These are phyloP conservation scores for Penicillium sp. DNA, from an alignment of 2,329 filamentous ascomycete genomes.

Conservation along the genomic window DNA sequence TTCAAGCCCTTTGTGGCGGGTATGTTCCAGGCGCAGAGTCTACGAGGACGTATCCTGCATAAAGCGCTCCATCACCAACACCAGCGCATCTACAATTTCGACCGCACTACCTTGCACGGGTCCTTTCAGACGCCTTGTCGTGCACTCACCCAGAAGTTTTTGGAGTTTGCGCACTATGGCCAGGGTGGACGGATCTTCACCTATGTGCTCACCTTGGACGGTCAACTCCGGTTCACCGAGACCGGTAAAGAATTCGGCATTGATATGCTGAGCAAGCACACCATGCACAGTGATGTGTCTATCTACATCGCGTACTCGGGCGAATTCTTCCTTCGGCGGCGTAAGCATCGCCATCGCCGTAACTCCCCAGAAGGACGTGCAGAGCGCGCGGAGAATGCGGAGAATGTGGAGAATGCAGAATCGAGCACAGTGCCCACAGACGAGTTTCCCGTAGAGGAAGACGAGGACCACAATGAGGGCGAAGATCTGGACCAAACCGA, in stretches of 20 bases:
- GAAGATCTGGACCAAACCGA: constrained; percentile 33
- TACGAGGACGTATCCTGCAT: constrained; percentile 77
- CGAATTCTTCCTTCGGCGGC: constrained; percentile 83
- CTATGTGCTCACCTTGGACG: constrained; percentile 86
- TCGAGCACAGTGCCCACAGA: constrained; percentile 30
- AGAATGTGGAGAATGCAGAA: neutral
- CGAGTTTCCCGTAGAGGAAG: constrained; percentile 33
- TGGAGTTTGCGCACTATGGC: constrained; percentile 83
- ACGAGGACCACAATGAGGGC: constrained; percentile 38
- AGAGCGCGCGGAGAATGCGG: neutral
- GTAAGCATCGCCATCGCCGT: constrained; percentile 49
- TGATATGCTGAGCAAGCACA: constrained; percentile 89
- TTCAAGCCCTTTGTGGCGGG: constrained; percentile 85
- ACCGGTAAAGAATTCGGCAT: constrained; percentile 95
- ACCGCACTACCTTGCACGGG: constrained; percentile 71
- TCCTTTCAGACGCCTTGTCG: constrained; percentile 63
- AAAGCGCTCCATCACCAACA: constrained; percentile 89
- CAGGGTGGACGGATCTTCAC: constrained; percentile 85
- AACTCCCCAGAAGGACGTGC: constrained; percentile 16
- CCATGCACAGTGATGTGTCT: constrained; percentile 91
- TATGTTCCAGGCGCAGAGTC: constrained; percentile 77
- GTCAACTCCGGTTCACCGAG: constrained; percentile 85
- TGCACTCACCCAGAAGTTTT: constrained; percentile 73
- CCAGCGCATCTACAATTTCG: constrained; percentile 82
- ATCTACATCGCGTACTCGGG: constrained; percentile 90